Conservation (phyloP, 768 basidiomycete genomes). For the Coprinopsis cinerea region DNA sequence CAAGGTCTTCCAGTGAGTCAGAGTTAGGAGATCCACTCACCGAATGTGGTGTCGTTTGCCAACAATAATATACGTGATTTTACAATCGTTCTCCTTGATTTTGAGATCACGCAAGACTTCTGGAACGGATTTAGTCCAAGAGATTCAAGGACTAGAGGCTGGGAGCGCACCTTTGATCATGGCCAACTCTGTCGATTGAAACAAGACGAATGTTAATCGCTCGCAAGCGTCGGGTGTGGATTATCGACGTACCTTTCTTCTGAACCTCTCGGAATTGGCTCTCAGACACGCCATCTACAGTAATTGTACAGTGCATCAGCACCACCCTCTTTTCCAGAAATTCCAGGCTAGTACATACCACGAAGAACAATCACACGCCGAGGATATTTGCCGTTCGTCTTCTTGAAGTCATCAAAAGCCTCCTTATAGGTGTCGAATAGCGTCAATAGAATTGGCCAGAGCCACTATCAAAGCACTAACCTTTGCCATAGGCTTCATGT, state of each 20-base stretch:
- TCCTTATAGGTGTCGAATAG: too few relatives aligned
- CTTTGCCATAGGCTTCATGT: slow-evolving; percentile 56
- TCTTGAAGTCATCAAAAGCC: slow-evolving; percentile 44
- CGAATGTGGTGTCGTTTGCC: slow-evolving; percentile 72
- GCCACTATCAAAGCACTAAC: slow-evolving; percentile 24
- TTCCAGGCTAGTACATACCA: slow-evolving; percentile 32
- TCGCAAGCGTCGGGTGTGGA: too few relatives aligned
- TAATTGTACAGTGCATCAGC: too few relatives aligned
- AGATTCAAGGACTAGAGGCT: too few relatives aligned
- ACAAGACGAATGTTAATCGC: too few relatives aligned
- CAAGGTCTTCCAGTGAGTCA: background rate
- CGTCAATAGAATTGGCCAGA: too few relatives aligned
- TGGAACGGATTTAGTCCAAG: too few relatives aligned
- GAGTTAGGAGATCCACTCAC: too few relatives aligned
- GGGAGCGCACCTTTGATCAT: slow-evolving; percentile 68
- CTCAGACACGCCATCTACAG: slow-evolving; percentile 49
- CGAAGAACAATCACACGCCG: slow-evolving; percentile 69
- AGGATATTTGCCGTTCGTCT: slow-evolving; percentile 44
- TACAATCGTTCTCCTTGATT: slow-evolving; percentile 47
- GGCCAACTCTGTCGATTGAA: slow-evolving; percentile 65
- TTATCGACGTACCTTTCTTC: too few relatives aligned
- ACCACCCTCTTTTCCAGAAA: slow-evolving; percentile 9
- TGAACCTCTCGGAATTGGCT: slow-evolving; percentile 46
- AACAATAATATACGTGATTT: slow-evolving; percentile 73
- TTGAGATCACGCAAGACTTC: slow-evolving; percentile 48